Evolutionary conservation across 1,284 basidiomycete species (phyloP).

Genomic region (Microbotryum intermedium): DNA sequence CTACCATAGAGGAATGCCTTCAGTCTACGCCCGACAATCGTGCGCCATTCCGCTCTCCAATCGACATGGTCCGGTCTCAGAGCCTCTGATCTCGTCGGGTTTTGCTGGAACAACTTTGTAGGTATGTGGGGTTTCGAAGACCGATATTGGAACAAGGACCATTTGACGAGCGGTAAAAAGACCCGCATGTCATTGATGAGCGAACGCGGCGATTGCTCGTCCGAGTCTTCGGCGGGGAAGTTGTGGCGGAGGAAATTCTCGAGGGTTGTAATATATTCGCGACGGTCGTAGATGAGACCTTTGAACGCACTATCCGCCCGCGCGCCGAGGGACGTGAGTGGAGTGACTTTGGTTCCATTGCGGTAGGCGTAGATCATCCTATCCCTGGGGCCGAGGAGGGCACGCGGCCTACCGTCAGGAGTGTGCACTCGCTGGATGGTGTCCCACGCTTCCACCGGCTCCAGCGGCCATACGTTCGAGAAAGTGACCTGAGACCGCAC

Average conservation of each 20-base stretch:
- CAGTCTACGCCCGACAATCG: neutral
- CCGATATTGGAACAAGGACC: neutral
- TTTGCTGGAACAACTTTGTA: constrained; percentile 7
- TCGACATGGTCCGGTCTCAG: too few species aligned
- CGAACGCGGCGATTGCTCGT: constrained; percentile 7
- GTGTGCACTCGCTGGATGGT: too few species aligned
- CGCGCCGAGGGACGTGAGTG: neutral
- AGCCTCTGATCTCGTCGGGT: neutral
- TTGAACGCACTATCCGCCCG: neutral
- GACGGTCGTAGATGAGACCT: neutral
- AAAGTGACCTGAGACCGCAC: too few species aligned
- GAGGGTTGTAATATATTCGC: constrained; percentile 7
- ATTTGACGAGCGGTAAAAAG: constrained; percentile 6
- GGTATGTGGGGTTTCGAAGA: constrained; percentile 4
- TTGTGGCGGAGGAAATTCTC: constrained; percentile 12
- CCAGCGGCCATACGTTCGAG: too few species aligned
- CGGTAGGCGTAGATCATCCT: too few species aligned
- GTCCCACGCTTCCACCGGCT: too few species aligned
- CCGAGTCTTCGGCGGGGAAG: constrained; percentile 9
- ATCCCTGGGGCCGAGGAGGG: too few species aligned
- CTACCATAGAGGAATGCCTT: constrained; percentile 5
- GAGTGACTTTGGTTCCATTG: neutral
- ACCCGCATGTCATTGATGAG: constrained; percentile 16
- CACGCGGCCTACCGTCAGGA: too few species aligned
- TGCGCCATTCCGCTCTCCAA: neutral